A percentile compares a stretch with the other conserved stretches of the same genome.
These are phyloP conservation scores for Calocybe indica DNA, from an alignment of 768 basidiomycete genomes.

Conservation along the genomic window DNA sequence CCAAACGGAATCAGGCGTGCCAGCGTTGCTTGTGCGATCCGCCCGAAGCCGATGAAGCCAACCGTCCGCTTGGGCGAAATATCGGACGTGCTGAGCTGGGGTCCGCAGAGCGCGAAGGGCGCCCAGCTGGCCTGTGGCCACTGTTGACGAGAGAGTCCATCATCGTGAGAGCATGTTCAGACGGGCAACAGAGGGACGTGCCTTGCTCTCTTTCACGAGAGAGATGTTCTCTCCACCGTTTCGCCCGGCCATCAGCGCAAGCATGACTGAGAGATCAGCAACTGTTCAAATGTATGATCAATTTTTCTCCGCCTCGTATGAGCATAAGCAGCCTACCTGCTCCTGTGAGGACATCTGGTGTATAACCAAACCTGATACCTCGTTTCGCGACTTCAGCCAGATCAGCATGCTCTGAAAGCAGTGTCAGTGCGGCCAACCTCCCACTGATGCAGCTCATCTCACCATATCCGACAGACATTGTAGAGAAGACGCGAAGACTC, in stretches of 20 bases:
- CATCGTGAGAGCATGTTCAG: not conserved
- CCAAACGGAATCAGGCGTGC: constrained; percentile 79
- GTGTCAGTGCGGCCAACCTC: not conserved
- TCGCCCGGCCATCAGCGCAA: constrained; percentile 90
- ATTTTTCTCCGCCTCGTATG: not conserved
- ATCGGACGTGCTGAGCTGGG: constrained; percentile 57
- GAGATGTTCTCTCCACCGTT: constrained; percentile 59
- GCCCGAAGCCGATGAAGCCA: constrained; percentile 93
- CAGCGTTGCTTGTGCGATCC: constrained; percentile 85
- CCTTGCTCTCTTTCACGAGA: constrained; percentile 67
- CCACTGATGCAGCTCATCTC: constrained; percentile 8
- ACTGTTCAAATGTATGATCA: constrained; percentile 37
- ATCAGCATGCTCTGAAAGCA: constrained; percentile 70
- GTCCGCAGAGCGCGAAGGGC: constrained; percentile 83
- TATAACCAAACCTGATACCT: constrained; percentile 77
- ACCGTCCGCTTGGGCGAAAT: constrained; percentile 55
- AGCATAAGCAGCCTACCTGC: constrained; percentile 48
- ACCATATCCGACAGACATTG: constrained; percentile 92
- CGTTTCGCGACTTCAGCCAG: constrained; percentile 51
- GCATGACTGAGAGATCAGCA: constrained; percentile 86
- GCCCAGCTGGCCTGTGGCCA: constrained; percentile 80
- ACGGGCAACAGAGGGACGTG: constrained; percentile 21
- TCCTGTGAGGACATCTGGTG: constrained; percentile 90
- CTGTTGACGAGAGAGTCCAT: constrained; percentile 25
- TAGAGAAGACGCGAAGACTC: constrained; percentile 76